Conservation (phyloP, 2,329 filamentous ascomycete genomes). For the Paecilomyces fulvus region DNA sequence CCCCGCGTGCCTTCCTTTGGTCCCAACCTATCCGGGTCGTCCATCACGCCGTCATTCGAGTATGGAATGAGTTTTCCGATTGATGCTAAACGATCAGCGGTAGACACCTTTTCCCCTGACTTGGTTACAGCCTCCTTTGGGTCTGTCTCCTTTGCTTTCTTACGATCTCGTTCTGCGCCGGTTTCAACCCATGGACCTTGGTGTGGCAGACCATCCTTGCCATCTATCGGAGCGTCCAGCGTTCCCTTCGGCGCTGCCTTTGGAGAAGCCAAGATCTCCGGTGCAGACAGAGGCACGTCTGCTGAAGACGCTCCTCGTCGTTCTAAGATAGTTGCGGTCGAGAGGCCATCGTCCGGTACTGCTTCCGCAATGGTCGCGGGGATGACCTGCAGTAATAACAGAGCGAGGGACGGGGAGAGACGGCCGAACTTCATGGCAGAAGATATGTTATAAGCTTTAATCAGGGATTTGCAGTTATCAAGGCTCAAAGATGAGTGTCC, state of each 20-base stretch:
- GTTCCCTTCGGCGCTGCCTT: conserved; percentile 42
- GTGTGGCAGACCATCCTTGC: conserved; percentile 88
- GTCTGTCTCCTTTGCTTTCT: conserved; percentile 25
- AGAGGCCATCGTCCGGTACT: conserved; percentile 6
- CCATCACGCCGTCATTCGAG: conserved; percentile 76
- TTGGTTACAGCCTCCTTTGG: conserved; percentile 24
- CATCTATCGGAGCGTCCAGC: conserved; percentile 83
- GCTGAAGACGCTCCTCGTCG: conserved; percentile 4
- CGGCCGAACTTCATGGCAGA: conserved; percentile 25
- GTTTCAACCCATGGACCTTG: conserved; percentile 62
- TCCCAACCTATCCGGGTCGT: conserved; percentile 66
- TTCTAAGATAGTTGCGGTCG: not conserved
- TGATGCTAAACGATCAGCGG: conserved; percentile 32
- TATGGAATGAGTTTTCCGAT: conserved; percentile 39
- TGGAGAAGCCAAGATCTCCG: conserved; percentile 10
- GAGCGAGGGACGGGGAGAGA: conserved; percentile 21
- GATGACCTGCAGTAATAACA: conserved; percentile 28
- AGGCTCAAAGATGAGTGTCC: not conserved
- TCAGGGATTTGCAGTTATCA: not conserved
- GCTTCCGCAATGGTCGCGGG: conserved; percentile 16
- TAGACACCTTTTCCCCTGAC: conserved; percentile 15
- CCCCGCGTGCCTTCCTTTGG: conserved; percentile 82
- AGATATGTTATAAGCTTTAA: not conserved
- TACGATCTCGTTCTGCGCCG: conserved; percentile 39
- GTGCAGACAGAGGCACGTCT: conserved; percentile 11